These are phyloP conservation scores for Brasenia schreberi DNA, from an alignment of 164 flowering plant genomes.

Conservation along the genomic window DNA sequence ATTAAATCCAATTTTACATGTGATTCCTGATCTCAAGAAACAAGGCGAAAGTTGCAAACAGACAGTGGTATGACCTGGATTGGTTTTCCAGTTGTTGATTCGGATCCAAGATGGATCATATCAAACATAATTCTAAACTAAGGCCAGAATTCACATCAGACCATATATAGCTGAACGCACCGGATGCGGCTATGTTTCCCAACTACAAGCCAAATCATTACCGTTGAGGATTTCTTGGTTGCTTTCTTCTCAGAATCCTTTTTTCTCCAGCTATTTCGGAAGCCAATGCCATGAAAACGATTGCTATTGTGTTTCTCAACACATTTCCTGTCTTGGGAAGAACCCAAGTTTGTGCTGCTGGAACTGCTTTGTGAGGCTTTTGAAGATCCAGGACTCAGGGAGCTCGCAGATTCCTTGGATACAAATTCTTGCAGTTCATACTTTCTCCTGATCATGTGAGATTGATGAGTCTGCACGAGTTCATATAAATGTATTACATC, in stretches of 20 bases:
- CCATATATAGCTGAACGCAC: too few relatives aligned
- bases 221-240: conserved; percentile 42
- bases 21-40: too few relatives aligned
- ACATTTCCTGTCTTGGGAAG: conserved; percentile 29
- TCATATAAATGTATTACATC: neutral
- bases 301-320: conserved; percentile 36
- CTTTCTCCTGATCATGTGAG: conserved; percentile 55
- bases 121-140: too few relatives aligned
- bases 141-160: too few relatives aligned
- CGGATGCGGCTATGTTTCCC: too few relatives aligned
- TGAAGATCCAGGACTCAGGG: conserved; percentile 20
- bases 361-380: conserved; percentile 11
- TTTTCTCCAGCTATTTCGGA: conserved; percentile 81
- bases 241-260: conserved; percentile 37
- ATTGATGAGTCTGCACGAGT: conserved; percentile 9
- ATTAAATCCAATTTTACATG: too few relatives aligned
- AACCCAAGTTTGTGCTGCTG: conserved; percentile 9
- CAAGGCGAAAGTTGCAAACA: too few relatives aligned
- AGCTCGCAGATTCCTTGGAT: conserved; percentile 12
- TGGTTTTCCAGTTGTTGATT: too few relatives aligned
- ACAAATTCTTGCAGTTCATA: conserved; percentile 67
- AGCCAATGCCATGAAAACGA: conserved; percentile 48
- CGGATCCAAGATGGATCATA: too few relatives aligned
- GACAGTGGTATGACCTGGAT: too few relatives aligned
- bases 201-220: conserved; percentile 11